phyloP scores from a whole-genome alignment of 108 stramenopile species.

The Skeletonema costatum region DNA sequence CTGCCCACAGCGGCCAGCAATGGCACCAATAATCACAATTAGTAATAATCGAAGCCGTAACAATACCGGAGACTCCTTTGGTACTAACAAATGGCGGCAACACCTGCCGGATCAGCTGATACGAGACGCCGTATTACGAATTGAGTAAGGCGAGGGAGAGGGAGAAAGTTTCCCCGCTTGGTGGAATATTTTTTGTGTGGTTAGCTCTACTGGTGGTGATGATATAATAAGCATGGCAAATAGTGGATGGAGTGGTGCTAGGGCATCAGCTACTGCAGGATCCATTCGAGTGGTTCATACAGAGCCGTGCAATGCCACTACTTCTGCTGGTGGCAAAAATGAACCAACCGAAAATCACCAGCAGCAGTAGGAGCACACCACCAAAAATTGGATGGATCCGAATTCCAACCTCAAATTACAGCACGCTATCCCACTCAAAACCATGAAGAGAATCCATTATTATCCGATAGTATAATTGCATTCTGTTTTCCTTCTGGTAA shows the following conservation, averaged over 20 bases:
- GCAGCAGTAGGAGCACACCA: no score
- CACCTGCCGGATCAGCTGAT: slow-evolving; percentile 24
- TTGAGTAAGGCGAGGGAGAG: slow-evolving; percentile 27
- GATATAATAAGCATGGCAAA: background rate
- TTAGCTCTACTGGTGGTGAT: slow-evolving; percentile 28
- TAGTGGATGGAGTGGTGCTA: background rate
- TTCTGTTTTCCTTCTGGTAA: slow-evolving; percentile 76
- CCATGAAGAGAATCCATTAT: slow-evolving; percentile 72
- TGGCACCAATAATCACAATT: background rate
- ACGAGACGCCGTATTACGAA: slow-evolving; percentile 28
- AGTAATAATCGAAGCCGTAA: background rate
- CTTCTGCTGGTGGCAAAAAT: background rate
- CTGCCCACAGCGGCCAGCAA: background rate
- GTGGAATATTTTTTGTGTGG: slow-evolving; percentile 89
- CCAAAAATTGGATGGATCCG: slow-evolving; percentile 14
- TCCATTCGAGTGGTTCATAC: background rate
- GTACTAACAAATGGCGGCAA: background rate
- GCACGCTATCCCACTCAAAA: slow-evolving; percentile 77
- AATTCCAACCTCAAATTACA: slow-evolving; percentile 75
- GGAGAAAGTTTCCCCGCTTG: slow-evolving; percentile 46
- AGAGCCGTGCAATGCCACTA: background rate
- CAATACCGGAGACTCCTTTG: no score
- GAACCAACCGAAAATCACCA: background rate
- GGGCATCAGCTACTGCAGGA: background rate
- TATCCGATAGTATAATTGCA: slow-evolving; percentile 72